Evolutionary conservation across 2,329 filamentous ascomycete species (phyloP), one percentile per base, ranked within the genome.

Genomic region (Cercospora canescens): DNA sequence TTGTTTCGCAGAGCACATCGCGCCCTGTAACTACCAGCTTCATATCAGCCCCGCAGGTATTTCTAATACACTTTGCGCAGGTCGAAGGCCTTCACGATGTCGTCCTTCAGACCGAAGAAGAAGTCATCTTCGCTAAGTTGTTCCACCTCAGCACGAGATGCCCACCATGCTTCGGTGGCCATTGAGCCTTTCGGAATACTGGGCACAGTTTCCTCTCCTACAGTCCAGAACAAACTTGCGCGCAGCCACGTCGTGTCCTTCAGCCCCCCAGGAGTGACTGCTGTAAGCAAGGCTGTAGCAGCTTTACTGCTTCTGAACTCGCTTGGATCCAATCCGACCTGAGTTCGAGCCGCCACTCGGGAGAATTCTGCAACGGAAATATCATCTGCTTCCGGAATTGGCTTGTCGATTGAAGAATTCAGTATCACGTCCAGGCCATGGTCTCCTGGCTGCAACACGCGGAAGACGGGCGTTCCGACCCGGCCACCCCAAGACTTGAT

Each of bases 251-350:
- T 35, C n/a, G 62, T 67, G 41, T 69, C 65, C 34, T 64, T 62
- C 30, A 69, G 45, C 14, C 59, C 57, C 8, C 41, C 28, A 30
- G 67, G 65, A 16, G 63, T 67, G 24, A 69, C 65, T 18, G 67
- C 67, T 1, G 67, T 69, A 14, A 67, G 59, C 1, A 69, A 52
- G 18, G 67, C 67, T 7, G 65, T 65, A 16, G 67, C 67, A 24
- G 62, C 41, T 32, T 55, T 63, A 41, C 67, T 69, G 48, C 32
- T 52, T 24, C 64, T 55, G 8, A 69, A 39, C 9, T 55, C 54
- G 8, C 59, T 66, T 8, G 67, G 67, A 62, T 69, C 67, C 16
- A 69, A 12, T n/a, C 67, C 67, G 6, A 69, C 65, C 34, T 67
- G 67, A 12, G 56, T 63, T 18, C 67, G 56, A 21, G 65, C 64